phyloP scores from a whole-genome alignment of 768 basidiomycete genomes.

The Hemileccinum rubropunctum region DNA sequence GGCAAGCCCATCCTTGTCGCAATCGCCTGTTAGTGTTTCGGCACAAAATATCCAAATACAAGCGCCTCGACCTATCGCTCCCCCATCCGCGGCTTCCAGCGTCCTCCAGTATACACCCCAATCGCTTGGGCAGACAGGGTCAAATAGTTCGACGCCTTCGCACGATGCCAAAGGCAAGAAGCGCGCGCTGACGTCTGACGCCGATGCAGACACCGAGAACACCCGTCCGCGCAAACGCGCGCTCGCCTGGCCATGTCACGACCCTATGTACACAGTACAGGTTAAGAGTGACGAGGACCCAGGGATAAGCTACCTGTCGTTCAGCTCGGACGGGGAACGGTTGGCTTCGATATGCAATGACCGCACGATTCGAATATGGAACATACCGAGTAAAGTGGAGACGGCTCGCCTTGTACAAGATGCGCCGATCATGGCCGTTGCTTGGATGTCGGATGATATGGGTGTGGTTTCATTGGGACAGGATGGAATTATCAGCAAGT shows the following conservation, averaged over 20 bases:
- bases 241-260: conserved; percentile 49
- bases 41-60: conserved; percentile 25
- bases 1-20: conserved; percentile 15
- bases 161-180: conserved; percentile 36
- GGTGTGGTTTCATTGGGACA: conserved; percentile 56
- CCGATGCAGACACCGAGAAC: conserved; percentile 23
- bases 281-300: conserved; percentile 48
- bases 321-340: conserved; percentile 51
- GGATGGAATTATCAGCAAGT: conserved; percentile 58
- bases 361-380: conserved; percentile 63
- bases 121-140: conserved; percentile 11
- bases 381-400: conserved; percentile 45
- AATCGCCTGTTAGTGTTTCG: conserved; percentile 16
- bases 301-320: conserved; percentile 45
- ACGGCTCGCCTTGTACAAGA: conserved; percentile 56
- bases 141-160: conserved; percentile 28
- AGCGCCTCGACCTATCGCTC: conserved; percentile 27
- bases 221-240: conserved; percentile 34
- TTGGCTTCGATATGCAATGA: conserved; percentile 64
- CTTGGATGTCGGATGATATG: conserved; percentile 58
- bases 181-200: conserved; percentile 32
- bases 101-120: conserved; percentile 28
- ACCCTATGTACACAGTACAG: conserved; percentile 33
- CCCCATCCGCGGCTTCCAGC: conserved; percentile 33
- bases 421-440: conserved; percentile 44